Evolutionary conservation across 1,284 basidiomycete genomes (phyloP), one percentile per base, ranked within the genome.

Genomic region (Volvariella surrecta): DNA sequence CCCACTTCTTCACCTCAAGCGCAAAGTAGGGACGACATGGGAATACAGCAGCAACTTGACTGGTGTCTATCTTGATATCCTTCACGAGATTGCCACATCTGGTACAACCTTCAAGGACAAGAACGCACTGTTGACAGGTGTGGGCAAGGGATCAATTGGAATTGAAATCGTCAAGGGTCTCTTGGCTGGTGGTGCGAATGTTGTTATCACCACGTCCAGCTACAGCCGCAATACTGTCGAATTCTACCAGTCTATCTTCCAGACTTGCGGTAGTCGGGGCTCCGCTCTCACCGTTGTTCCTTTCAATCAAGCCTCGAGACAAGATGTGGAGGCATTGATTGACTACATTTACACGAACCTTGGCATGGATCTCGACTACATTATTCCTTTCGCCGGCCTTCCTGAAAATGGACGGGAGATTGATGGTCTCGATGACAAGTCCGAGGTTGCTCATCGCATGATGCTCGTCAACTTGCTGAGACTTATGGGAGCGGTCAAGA

Each of bases 331-430:
- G 59, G 90, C 92, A 8, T 79, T 99, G 44, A 83, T 99, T 54
- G 94, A 98, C 67, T 99, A 99, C 66, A 95, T 99, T 64, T 99
- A 98, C 68, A 81, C 87, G 37, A 93, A 84, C 35, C 81, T 97
- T 46, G 85, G 86, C 39, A 81, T 99, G 69, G 95, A 99, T 68
- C 78, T 99, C 48, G 95, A 99, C 67, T 98, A 97, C 67, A 89
- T 99, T 56, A 79, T 98, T 50, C 95, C 95, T 32, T 99, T 99
- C 66, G 96, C 95, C 45, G 96, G 94, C 47, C 87, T 99, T 39
- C 94, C 96, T 10, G 96, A 98, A 67, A 98, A 98, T 58, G 95
- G 96, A 38, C 87, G 95, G 49, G 92, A 98, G 67, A 99, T 99
- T 48, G 95, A 99, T 57, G 82, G 87, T 20, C 73, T 99, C 49